Evolutionary conservation across 495 filamentous ascomycete genomes (phyloP), one percentile per base, ranked within the genome.

Genomic region (Geopyxis carbonaria): DNA sequence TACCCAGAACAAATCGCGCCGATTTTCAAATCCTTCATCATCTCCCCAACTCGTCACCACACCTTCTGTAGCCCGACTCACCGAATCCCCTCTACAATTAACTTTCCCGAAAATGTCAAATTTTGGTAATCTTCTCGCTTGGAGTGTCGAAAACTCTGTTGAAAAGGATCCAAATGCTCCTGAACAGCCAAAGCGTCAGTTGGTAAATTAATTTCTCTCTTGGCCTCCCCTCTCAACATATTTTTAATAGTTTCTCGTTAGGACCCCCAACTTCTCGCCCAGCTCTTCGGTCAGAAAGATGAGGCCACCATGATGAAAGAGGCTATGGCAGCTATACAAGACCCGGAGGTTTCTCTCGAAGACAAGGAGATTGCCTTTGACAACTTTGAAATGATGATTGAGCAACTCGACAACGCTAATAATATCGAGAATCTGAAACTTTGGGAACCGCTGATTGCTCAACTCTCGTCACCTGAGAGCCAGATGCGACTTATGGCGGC

Each of bases 391-490:
- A 78, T 91, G 56, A 63, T 94, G 28, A 75, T 95, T 47, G 89
- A 93, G 63, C 68, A 65, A 27, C 69, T 95, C 44, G 89, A 97
- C 64, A 97, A 95, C 60, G 85, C 89, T 32, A 94, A 93, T 64
- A 86, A 93, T 57, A 64, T 93, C 38, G 75, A 74, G 32, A 67
- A 68, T 5, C 62, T 93, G 11, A 69, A 68, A 5, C 61, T 94
- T 33, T 97, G 89, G 89, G 65, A 69, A 5, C 81, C 81, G 14
- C 61, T 97, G 33, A 63, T 93, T 5, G 49, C 60, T 2, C 66
- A 80, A 28, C 65, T 97, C 13, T 54, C 63, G 31, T 66, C 76
- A 43, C 63, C 68, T 21, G 80, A 93, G 47, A 48, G 61, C 0
- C 78, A 86, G 30, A 63, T 93, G 50, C 65, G 84, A 41, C 67